These are phyloP conservation scores for Thamnidium elegans DNA, from an alignment of 192 early-diverging fungal genomes.

Conservation along the genomic window DNA sequence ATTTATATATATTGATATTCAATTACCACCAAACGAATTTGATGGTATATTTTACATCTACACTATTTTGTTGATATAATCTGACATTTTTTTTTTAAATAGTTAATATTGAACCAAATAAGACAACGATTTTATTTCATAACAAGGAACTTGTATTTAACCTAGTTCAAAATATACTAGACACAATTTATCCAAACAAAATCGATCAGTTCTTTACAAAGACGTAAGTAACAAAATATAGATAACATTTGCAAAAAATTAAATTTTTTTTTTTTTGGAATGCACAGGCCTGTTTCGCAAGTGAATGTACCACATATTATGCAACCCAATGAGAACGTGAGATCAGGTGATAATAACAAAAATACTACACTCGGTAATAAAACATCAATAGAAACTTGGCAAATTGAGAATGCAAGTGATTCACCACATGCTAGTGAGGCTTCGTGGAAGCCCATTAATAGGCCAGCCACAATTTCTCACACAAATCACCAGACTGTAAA, in stretches of 20 bases:
- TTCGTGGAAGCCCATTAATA: no score
- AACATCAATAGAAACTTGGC: neutral
- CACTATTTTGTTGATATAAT: neutral
- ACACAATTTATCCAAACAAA: slow-evolving; percentile 15
- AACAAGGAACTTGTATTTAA: slow-evolving; percentile 21
- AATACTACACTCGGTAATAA: neutral
- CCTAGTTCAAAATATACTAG: slow-evolving; percentile 16
- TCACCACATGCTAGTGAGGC: no score
- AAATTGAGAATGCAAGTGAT: slow-evolving; percentile 4
- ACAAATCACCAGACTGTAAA: no score
- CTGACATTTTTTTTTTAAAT: neutral
- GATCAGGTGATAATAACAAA: no score
- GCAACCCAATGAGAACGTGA: no score
- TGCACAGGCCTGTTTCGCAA: no score
- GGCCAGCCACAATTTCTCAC: no score
- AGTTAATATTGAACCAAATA: slow-evolving; percentile 43
- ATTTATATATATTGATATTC: slow-evolving; percentile 25
- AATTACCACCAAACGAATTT: slow-evolving; percentile 18
- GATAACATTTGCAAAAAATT: no score
- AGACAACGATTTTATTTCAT: slow-evolving; percentile 33
- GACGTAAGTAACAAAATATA: no score
- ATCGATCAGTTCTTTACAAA: neutral
- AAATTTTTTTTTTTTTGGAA: no score
- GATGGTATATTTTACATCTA: slow-evolving; percentile 13
- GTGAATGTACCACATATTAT: no score